These are phyloP conservation scores for Blastocrithidia nonstop DNA, from an alignment of 208 protist genomes.

Conservation along the genomic window DNA sequence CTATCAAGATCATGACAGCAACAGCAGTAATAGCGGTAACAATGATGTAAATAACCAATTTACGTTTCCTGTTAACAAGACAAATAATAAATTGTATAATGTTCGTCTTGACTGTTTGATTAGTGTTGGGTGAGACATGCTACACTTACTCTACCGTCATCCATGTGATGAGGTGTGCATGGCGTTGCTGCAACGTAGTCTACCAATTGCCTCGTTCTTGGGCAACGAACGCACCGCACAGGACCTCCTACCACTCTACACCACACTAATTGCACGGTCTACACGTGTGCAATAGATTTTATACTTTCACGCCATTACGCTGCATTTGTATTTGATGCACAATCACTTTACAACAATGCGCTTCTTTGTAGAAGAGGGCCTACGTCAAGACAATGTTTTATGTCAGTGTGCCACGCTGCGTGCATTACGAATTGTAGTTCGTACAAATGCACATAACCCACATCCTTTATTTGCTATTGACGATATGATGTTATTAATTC, in stretches of 20 bases:
- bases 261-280: constrained; percentile 23
- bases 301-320: constrained; percentile 31
- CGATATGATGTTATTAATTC: constrained; percentile 38
- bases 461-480: not conserved
- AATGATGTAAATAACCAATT: not conserved
- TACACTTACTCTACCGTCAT: constrained; percentile 37
- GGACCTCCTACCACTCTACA: constrained; percentile 61
- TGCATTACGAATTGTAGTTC: constrained; percentile 20
- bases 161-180: constrained; percentile 14
- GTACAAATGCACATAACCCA: constrained; percentile 1
- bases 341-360: constrained; percentile 29
- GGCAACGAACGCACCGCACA: constrained; percentile 36
- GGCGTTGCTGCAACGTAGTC: constrained; percentile 15
- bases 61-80: too few relatives aligned
- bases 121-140: constrained; percentile 35
- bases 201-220: constrained; percentile 33
- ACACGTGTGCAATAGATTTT: constrained; percentile 33
- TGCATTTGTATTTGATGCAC: constrained; percentile 20
- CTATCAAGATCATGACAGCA: too few relatives aligned
- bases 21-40: not conserved
- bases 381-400: constrained; percentile 19
- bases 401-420: constrained; percentile 26
- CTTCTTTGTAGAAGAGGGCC: constrained; percentile 56
- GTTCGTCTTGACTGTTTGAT: constrained; percentile 25
- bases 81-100: too few relatives aligned